phyloP scores from a whole-genome alignment of 768 basidiomycete genomes.

The Pluteus cervinus region DNA sequence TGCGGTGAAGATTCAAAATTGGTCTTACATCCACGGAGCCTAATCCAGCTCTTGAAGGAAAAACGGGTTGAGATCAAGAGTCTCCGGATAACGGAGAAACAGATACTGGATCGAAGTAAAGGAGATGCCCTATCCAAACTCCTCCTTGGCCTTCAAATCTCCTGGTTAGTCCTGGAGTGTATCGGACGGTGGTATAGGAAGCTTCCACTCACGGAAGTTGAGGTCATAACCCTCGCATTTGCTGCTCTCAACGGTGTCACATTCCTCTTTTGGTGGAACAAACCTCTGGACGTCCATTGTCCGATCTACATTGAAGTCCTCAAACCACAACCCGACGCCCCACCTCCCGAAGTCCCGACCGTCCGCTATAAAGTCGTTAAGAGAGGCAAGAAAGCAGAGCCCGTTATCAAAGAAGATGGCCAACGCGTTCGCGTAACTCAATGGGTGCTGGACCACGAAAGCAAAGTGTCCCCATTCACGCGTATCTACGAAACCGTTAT shows the following conservation, averaged over 20 bases:
- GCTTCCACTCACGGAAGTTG: background rate
- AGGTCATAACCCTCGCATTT: background rate
- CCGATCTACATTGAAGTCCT: background rate
- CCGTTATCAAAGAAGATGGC: background rate
- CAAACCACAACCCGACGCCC: background rate
- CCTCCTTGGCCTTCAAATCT: background rate
- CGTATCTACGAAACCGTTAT: no score
- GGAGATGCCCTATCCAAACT: conserved; percentile 1
- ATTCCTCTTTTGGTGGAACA: conserved; percentile 1
- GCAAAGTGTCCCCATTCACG: no score
- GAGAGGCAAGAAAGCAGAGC: background rate
- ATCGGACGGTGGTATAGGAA: background rate
- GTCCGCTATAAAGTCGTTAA: background rate
- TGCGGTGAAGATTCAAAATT: no score
- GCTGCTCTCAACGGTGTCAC: background rate
- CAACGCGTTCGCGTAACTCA: no score
- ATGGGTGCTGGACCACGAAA: no score
- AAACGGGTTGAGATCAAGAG: no score
- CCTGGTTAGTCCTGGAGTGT: background rate
- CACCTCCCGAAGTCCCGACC: background rate
- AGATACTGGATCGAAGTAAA: background rate
- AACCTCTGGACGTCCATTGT: background rate
- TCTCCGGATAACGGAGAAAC: no score
- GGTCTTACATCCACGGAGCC: no score
- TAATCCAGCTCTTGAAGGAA: no score